These are phyloP conservation scores for Thymus quinquecostatus DNA, from an alignment of 257 asterid genomes.

Conservation along the genomic window DNA sequence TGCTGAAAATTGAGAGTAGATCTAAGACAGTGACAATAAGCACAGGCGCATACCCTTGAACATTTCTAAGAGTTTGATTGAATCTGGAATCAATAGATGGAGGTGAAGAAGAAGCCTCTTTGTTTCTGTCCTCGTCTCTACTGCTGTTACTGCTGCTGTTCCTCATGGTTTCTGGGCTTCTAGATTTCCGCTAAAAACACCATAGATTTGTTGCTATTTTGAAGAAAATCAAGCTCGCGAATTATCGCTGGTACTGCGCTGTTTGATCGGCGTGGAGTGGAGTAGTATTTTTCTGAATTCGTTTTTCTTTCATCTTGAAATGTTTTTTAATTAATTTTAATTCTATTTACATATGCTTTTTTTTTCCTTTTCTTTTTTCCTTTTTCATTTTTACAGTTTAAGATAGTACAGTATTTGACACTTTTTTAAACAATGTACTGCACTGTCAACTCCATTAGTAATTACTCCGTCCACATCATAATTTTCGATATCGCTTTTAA, in stretches of 20 bases:
- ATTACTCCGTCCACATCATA: no score
- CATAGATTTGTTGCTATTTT: conserved; percentile 20
- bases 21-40: conserved; percentile 34
- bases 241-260: conserved; percentile 11
- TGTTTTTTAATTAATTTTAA: neutral
- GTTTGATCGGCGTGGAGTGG: conserved; percentile 12
- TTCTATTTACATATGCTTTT: neutral
- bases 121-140: conserved; percentile 56
- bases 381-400: neutral
- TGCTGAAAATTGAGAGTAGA: conserved; percentile 30
- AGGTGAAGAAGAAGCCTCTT: conserved; percentile 49
- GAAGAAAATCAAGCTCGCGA: conserved; percentile 14
- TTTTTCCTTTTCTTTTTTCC: neutral
- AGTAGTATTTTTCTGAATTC: conserved; percentile 1
- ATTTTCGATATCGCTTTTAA: no score
- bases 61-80: conserved; percentile 91
- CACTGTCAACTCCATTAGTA: no score
- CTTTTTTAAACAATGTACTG: no score
- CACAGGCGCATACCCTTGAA: conserved; percentile 72
- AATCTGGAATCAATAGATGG: conserved; percentile 85
- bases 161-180: conserved; percentile 33
- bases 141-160: conserved; percentile 47
- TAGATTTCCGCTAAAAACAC: conserved; percentile 29
- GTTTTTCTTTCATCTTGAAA: neutral
- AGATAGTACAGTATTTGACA: no score